A percentile compares a stretch with the other conserved stretches of the same genome.
phyloP scores from a whole-genome alignment of 2,329 filamentous ascomycete species.

The Aspergillaceae sp. region DNA sequence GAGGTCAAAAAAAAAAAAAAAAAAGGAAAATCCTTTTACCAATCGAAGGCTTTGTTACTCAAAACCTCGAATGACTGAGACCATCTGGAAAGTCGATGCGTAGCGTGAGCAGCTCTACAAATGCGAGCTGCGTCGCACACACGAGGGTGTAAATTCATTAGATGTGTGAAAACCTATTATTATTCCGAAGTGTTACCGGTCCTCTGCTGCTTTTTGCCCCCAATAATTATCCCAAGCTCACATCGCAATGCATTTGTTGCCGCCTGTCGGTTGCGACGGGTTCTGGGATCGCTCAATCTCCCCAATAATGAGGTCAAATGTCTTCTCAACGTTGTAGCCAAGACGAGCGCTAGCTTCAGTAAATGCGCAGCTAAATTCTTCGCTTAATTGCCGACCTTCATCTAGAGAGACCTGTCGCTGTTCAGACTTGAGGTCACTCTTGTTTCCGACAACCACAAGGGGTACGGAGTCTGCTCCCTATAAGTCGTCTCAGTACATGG shows the following conservation, averaged over 20 bases:
- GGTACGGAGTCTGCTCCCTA: constrained; percentile 88
- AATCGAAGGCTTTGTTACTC: too few species aligned
- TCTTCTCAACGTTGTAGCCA: constrained; percentile 85
- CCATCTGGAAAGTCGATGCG: too few species aligned
- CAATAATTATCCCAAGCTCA: constrained; percentile 37
- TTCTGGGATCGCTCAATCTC: constrained; percentile 95
- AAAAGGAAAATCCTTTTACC: too few species aligned
- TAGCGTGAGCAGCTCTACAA: too few species aligned
- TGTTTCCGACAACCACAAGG: constrained; percentile 92
- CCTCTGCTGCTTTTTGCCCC: not conserved
- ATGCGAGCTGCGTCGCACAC: too few species aligned
- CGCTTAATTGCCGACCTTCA: constrained; percentile 73
- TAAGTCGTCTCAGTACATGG: constrained; percentile 3
- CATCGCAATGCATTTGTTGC: constrained; percentile 80
- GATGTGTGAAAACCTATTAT: too few species aligned
- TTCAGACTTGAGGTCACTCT: constrained; percentile 85
- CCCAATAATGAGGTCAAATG: constrained; percentile 87
- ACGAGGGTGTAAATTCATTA: too few species aligned
- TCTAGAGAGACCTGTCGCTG: constrained; percentile 84
- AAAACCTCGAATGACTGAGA: too few species aligned
- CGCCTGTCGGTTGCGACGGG: constrained; percentile 70
- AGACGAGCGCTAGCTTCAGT: constrained; percentile 91
- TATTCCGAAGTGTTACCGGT: not conserved
- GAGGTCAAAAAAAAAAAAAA: too few species aligned
- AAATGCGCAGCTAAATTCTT: constrained; percentile 85